phyloP scores from a whole-genome alignment of 2,329 filamentous ascomycete species.

The Aspergillus texensis region DNA sequence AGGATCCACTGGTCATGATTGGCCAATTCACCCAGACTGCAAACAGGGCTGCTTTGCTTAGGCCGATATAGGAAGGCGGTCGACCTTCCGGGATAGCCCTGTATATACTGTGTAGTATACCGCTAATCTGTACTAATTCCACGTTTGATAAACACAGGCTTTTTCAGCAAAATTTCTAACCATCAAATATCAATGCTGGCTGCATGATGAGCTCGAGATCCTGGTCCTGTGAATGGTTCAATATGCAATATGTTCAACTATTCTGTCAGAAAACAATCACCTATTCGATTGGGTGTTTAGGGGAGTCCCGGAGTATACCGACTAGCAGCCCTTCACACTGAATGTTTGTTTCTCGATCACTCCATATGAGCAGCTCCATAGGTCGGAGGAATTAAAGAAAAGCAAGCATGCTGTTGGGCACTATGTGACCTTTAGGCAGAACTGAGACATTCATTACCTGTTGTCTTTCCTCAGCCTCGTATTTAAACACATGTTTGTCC shows the following conservation, averaged over 20 bases:
- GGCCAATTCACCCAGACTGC: neutral
- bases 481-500: neutral
- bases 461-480: neutral
- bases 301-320: neutral
- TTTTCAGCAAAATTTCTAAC: neutral
- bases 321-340: too few relatives aligned
- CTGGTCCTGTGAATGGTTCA: too few relatives aligned
- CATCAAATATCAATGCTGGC: neutral
- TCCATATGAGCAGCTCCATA: too few relatives aligned
- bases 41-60: neutral
- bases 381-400: too few relatives aligned
- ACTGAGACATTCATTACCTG: too few relatives aligned
- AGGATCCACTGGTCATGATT: neutral
- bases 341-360: too few relatives aligned
- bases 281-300: neutral
- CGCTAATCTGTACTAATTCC: neutral
- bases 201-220: too few relatives aligned
- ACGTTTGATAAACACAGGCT: neutral
- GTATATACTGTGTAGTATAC: neutral
- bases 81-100: neutral
- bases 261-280: neutral
- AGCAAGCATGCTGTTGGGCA: too few relatives aligned
- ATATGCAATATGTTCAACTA: too few relatives aligned
- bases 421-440: too few relatives aligned
- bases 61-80: neutral